Conservation (phyloP, 306 rosid genomes). For the Echinosophora koreensis region DNA sequence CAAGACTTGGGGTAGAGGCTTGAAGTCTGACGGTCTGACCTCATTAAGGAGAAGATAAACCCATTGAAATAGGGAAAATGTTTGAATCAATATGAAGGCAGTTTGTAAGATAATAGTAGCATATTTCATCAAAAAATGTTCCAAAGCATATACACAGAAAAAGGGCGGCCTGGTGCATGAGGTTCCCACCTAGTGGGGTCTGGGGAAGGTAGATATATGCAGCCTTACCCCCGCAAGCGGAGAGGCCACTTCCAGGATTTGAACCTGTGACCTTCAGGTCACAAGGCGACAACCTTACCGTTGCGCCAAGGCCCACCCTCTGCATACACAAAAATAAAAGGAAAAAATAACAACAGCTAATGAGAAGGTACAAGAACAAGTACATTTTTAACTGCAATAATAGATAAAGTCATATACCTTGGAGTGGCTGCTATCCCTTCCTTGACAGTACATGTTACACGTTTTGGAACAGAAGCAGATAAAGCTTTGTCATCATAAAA, state of each 20-base stretch:
- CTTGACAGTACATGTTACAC: conserved; percentile 82
- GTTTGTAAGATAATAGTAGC: conserved; percentile 5
- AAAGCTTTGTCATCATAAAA: conserved; percentile 81
- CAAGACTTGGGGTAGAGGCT: background rate
- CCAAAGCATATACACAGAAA: conserved; percentile 17
- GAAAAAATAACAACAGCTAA: background rate
- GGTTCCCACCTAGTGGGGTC: too few relatives aligned
- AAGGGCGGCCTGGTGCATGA: too few relatives aligned
- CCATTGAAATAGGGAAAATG: conserved; percentile 1
- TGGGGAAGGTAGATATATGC: too few relatives aligned
- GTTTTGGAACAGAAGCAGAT: conserved; percentile 90
- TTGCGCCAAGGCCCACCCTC: too few relatives aligned
- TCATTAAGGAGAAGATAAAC: conserved; percentile 11
- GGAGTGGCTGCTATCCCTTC: conserved; percentile 84
- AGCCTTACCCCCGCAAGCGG: too few relatives aligned
- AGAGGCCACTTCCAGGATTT: too few relatives aligned
- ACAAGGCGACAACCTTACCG: too few relatives aligned
- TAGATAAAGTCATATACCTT: conserved; percentile 54
- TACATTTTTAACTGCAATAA: conserved; percentile 23
- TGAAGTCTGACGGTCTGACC: background rate
- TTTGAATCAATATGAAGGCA: background rate
- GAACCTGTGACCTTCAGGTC: too few relatives aligned
- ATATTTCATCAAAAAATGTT: conserved; percentile 29
- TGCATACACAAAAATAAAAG: background rate
- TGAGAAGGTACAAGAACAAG: conserved; percentile 16